phyloP scores from a whole-genome alignment of 2,329 filamentous ascomycete genomes.

The Trichoderma hamatum region DNA sequence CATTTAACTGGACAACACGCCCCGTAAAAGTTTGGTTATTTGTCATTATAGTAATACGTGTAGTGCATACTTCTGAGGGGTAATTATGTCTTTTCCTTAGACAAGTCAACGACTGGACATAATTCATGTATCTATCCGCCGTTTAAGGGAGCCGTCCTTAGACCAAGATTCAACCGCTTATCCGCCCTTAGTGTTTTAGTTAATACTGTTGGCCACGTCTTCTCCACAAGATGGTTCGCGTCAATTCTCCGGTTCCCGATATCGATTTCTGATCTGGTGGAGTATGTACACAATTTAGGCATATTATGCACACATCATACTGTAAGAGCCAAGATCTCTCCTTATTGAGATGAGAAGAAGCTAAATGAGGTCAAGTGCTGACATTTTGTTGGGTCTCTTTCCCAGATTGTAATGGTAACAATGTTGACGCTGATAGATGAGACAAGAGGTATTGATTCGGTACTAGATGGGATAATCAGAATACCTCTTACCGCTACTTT shows the following conservation, averaged over 20 bases:
- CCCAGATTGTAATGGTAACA: too few relatives aligned
- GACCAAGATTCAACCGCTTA: neutral
- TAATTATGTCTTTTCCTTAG: neutral
- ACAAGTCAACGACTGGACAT: neutral
- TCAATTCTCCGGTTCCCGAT: neutral
- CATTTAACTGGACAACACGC: too few relatives aligned
- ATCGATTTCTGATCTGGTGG: neutral
- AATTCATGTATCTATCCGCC: neutral
- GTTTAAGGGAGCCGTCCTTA: neutral
- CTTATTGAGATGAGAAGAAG: neutral
- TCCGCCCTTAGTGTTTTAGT: neutral
- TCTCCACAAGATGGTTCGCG: neutral
- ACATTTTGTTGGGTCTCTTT: too few relatives aligned
- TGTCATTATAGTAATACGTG: neutral
- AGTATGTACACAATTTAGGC: neutral
- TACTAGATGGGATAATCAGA: neutral
- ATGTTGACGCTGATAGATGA: neutral
- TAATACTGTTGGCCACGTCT: neutral
- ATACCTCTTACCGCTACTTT: neutral
- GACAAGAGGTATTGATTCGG: neutral
- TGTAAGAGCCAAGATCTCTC: neutral
- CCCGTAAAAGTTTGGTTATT: too few relatives aligned
- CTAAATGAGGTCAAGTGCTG: neutral
- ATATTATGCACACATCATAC: neutral
- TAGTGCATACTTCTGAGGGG: neutral